Evolutionary conservation across 257 asterid genomes (phyloP).

Genomic region (Cordia subcordata): DNA sequence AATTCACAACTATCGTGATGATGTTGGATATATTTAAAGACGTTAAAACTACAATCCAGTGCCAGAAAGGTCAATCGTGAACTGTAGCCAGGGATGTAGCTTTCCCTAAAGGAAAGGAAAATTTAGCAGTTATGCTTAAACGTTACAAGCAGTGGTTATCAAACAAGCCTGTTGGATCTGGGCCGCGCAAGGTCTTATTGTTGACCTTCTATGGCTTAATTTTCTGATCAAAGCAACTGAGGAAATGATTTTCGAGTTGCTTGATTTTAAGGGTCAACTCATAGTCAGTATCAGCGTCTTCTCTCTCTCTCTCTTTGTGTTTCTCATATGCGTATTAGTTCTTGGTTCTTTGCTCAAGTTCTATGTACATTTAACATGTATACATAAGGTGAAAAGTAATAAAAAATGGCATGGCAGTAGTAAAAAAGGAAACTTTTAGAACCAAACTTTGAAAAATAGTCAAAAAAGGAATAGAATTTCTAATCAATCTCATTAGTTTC

Average conservation of each 20-base stretch:
- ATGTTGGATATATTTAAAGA: slow-evolving; percentile 72
- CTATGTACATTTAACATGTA: neutral
- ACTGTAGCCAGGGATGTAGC: slow-evolving; percentile 99
- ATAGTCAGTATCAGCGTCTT: slow-evolving; percentile 2
- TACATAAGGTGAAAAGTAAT: neutral
- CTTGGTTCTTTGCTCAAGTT: neutral
- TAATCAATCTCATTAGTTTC: too few species aligned
- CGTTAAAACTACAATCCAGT: slow-evolving; percentile 74
- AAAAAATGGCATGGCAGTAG: neutral
- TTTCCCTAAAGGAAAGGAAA: slow-evolving; percentile 86
- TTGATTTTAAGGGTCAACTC: slow-evolving; percentile 2
- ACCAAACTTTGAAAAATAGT: too few species aligned
- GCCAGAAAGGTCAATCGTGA: slow-evolving; percentile 90
- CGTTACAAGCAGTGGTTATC: slow-evolving; percentile 86
- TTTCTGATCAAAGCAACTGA: slow-evolving; percentile 22
- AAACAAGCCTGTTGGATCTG: slow-evolving; percentile 44
- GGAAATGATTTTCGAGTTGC: slow-evolving; percentile 14
- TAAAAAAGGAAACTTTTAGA: too few species aligned
- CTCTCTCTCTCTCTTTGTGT: neutral
- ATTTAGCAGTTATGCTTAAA: slow-evolving; percentile 81
- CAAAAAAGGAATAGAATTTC: neutral
- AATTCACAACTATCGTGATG: slow-evolving; percentile 68
- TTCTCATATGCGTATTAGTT: neutral
- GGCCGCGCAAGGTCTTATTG: slow-evolving; percentile 25
- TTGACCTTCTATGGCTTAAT: slow-evolving; percentile 32